Evolutionary conservation across 1,139 yeast genomes (phyloP).

Genomic region (Kurtzmaniella quercitrusa): DNA sequence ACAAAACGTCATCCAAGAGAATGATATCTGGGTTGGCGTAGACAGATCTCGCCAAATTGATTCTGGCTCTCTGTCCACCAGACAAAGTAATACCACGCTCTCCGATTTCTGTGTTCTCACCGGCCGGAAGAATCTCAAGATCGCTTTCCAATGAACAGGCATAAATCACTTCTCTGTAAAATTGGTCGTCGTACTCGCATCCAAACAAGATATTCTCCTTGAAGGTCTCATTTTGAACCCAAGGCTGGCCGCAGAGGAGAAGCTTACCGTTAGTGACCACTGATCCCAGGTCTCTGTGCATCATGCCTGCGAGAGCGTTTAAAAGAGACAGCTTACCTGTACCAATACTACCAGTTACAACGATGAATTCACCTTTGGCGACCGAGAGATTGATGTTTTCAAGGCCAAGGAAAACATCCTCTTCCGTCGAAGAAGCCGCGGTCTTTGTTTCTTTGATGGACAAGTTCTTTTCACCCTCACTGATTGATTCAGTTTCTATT

Average conservation of each 20-base stretch:
- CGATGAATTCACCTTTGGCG: constrained; percentile 55
- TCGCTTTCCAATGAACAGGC: constrained; percentile 36
- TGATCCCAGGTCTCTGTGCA: constrained; percentile 41
- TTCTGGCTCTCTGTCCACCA: constrained; percentile 48
- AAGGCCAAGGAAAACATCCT: constrained; percentile 13
- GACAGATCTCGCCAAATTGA: constrained; percentile 44
- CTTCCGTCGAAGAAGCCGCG: constrained; percentile 11
- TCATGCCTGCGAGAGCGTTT: constrained; percentile 54
- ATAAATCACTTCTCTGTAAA: constrained; percentile 26
- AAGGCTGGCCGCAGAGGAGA: constrained; percentile 47
- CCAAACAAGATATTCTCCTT: constrained; percentile 38
- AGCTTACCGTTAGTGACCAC: constrained; percentile 36
- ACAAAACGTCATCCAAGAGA: constrained; percentile 42
- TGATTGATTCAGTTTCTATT: constrained; percentile 4
- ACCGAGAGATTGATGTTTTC: constrained; percentile 28
- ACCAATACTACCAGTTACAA: constrained; percentile 71
- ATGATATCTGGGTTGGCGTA: constrained; percentile 38
- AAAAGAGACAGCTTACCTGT: constrained; percentile 68
- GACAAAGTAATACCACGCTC: constrained; percentile 47
- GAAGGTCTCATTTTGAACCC: constrained; percentile 45
- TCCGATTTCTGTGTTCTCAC: constrained; percentile 45
- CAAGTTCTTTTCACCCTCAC: constrained; percentile 5
- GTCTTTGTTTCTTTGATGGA: constrained; percentile 4
- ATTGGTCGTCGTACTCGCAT: constrained; percentile 18
- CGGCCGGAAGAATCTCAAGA: constrained; percentile 36